Conservation (phyloP, 116 monocot species). For the Zostera marina region DNA sequence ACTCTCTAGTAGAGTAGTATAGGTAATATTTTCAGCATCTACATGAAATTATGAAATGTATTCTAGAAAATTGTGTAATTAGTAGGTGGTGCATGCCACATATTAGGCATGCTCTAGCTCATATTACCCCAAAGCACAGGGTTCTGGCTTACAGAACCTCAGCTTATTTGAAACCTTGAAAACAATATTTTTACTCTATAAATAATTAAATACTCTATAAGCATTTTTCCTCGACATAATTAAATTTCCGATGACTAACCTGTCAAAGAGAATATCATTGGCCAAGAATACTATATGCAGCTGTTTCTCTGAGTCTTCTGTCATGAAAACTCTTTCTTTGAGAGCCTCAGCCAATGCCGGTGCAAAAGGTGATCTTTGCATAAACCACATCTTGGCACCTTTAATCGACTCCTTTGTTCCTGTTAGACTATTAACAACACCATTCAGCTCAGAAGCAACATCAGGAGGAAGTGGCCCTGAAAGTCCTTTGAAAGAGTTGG, state of each 20-base stretch:
- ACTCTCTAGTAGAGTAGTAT: too few relatives aligned
- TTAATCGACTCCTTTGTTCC: constrained; percentile 95
- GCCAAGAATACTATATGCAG: constrained; percentile 83
- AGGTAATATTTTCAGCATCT: too few relatives aligned
- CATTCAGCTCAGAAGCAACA: constrained; percentile 65
- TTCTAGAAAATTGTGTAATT: too few relatives aligned
- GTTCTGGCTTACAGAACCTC: too few relatives aligned
- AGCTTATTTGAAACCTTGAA: too few relatives aligned
- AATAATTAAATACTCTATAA: too few relatives aligned
- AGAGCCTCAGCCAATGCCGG: constrained; percentile 83
- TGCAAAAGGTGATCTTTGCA: constrained; percentile 84
- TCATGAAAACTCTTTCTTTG: constrained; percentile 49
- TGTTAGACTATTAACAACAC: constrained; percentile 39
- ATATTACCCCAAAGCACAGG: too few relatives aligned
- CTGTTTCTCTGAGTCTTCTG: constrained; percentile 87
- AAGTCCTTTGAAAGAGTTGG: constrained; percentile 52
- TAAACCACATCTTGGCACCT: constrained; percentile 94
- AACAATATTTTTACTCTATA: not conserved
- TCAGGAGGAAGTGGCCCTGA: constrained; percentile 74
- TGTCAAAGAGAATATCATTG: constrained; percentile 95
- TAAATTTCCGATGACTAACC: constrained; percentile 19
- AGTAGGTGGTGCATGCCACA: too few relatives aligned
- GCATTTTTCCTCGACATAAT: too few relatives aligned
- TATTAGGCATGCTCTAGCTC: too few relatives aligned
- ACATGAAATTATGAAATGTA: too few relatives aligned